Conservation (phyloP, 2,329 filamentous ascomycete species). For the Fusarium sp. region DNA sequence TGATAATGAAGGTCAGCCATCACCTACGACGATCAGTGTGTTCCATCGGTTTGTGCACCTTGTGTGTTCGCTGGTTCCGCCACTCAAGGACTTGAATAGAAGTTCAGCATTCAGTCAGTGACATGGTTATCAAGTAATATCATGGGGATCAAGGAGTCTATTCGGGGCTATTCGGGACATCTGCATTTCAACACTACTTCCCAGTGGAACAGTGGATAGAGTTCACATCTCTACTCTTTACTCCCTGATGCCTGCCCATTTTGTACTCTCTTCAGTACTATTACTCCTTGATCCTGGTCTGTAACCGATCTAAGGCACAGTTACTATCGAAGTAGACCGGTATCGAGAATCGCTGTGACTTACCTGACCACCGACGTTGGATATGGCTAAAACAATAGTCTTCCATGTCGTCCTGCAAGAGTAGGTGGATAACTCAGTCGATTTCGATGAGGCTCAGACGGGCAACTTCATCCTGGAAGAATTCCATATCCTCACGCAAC, state of each 20-base stretch:
- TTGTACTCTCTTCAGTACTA: not conserved
- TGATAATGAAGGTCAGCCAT: not conserved
- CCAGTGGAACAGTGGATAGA: not conserved
- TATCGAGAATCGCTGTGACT: not conserved
- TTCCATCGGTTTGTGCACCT: not conserved
- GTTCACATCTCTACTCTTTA: not conserved
- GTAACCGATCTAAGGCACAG: not conserved
- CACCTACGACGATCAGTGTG: fast-evolving
- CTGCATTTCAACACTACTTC: not conserved
- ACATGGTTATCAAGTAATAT: fast-evolving
- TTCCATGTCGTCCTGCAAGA: not conserved
- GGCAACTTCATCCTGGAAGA: not conserved
- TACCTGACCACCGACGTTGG: not conserved
- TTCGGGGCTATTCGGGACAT: not conserved
- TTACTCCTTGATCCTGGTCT: not conserved
- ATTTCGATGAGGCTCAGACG: not conserved
- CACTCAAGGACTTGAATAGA: not conserved
- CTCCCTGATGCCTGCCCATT: not conserved
- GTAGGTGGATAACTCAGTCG: not conserved
- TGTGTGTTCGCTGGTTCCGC: not conserved
- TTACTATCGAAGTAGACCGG: fast-evolving
- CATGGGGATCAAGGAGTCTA: not conserved
- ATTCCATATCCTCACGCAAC: not conserved
- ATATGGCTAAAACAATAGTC: not conserved
- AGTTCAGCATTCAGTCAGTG: not conserved